Conservation (phyloP, 441 rosid species). For the Eruca vesicaria region DNA sequence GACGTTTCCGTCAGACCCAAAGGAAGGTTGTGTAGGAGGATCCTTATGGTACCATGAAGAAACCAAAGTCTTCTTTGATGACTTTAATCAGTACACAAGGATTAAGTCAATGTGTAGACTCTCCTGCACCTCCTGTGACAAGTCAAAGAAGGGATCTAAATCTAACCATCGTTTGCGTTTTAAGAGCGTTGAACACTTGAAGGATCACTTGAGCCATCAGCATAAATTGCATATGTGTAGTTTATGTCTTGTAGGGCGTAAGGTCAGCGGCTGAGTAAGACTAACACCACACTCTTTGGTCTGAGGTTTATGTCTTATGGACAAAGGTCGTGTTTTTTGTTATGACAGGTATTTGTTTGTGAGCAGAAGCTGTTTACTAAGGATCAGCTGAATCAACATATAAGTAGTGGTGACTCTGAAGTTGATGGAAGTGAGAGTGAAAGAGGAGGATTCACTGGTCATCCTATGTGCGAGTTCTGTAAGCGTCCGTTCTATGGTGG, state of each 20-base stretch:
- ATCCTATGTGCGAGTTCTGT: conserved; percentile 85
- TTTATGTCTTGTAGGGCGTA: conserved; percentile 81
- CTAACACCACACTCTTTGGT: not conserved
- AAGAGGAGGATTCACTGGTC: conserved; percentile 87
- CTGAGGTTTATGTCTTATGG: not conserved
- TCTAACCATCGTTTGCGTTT: conserved; percentile 52
- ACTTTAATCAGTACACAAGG: conserved; percentile 71
- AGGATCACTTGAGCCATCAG: conserved; percentile 71
- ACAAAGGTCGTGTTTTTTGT: not conserved
- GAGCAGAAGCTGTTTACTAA: conserved; percentile 79
- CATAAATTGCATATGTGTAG: conserved; percentile 78
- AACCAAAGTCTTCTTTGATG: conserved; percentile 74
- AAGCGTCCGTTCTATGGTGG: conserved; percentile 73
- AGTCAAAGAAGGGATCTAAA: conserved; percentile 49
- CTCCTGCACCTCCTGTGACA: conserved; percentile 72
- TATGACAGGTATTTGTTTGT: conserved; percentile 68
- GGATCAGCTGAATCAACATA: conserved; percentile 73
- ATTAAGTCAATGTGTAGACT: conserved; percentile 88
- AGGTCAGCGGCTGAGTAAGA: conserved; percentile 49
- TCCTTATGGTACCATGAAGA: conserved; percentile 77
- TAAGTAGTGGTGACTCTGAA: conserved; percentile 73
- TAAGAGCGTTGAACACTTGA: conserved; percentile 75
- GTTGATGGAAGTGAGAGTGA: conserved; percentile 90
- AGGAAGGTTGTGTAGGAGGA: conserved; percentile 69
- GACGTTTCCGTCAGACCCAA: conserved; percentile 62